These are phyloP conservation scores for Pholiota conissans DNA, from an alignment of 768 basidiomycete genomes.

Conservation along the genomic window DNA sequence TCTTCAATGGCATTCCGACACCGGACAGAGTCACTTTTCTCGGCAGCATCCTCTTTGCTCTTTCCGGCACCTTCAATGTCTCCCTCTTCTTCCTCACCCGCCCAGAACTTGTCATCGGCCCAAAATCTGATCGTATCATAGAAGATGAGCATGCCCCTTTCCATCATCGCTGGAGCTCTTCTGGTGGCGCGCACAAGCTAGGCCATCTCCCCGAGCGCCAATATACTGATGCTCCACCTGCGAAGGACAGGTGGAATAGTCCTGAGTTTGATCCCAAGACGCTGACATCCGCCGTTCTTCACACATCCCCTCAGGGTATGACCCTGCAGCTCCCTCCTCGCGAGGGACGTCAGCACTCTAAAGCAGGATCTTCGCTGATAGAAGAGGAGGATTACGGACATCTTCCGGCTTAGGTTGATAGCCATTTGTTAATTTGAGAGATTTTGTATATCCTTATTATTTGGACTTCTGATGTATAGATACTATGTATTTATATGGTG, in stretches of 20 bases:
- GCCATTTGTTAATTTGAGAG: too few species aligned
- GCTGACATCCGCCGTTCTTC: background rate
- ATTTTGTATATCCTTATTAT: too few species aligned
- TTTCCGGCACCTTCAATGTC: slow-evolving; percentile 47
- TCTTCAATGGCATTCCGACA: slow-evolving; percentile 27
- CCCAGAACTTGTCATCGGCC: slow-evolving; percentile 23
- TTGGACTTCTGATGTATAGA: too few species aligned
- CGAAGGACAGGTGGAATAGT: background rate
- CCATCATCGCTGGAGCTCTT: slow-evolving; percentile 8
- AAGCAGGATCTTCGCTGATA: slow-evolving; percentile 8
- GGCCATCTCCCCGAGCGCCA: slow-evolving; percentile 15
- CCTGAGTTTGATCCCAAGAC: slow-evolving; percentile 4
- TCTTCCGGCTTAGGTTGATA: slow-evolving; percentile 10
- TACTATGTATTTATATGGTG: too few species aligned
- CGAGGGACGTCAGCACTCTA: slow-evolving; percentile 1
- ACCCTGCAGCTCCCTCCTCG: background rate
- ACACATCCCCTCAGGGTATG: background rate
- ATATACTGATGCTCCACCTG: slow-evolving; percentile 1
- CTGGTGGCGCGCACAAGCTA: slow-evolving; percentile 1
- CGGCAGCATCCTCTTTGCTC: slow-evolving; percentile 38
- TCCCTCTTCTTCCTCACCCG: slow-evolving; percentile 35
- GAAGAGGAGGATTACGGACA: slow-evolving; percentile 19
- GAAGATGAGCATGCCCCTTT: slow-evolving; percentile 14
- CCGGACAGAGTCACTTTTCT: slow-evolving; percentile 39
- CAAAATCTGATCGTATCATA: slow-evolving; percentile 7